phyloP scores from a whole-genome alignment of 140 eudicot species.

The Senecio squalidus region DNA sequence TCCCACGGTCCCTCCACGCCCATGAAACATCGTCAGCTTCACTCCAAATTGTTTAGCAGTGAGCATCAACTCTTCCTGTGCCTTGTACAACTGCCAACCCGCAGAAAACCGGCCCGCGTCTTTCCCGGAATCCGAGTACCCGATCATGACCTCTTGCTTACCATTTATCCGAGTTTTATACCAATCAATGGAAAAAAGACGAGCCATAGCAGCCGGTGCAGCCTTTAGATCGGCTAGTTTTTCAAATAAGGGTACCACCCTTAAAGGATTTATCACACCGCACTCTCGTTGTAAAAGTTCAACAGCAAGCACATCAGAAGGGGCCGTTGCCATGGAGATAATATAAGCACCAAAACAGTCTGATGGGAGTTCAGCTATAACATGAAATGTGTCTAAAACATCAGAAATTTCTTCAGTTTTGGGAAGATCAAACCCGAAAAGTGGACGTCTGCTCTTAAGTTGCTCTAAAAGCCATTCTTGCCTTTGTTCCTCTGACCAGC shows the following conservation, averaged over 20 bases:
- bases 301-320: constrained; percentile 88
- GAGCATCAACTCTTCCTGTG: constrained; percentile 64
- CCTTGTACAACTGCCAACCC: constrained; percentile 78
- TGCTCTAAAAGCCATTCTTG: constrained; percentile 86
- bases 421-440: constrained; percentile 69
- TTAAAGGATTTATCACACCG: constrained; percentile 49
- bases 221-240: constrained; percentile 75
- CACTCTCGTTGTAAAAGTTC: constrained; percentile 83
- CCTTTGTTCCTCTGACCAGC: constrained; percentile 65
- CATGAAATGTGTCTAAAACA: constrained; percentile 68
- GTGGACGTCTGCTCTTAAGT: constrained; percentile 70
- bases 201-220: constrained; percentile 70
- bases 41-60: constrained; percentile 66
- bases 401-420: constrained; percentile 74
- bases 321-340: constrained; percentile 85
- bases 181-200: constrained; percentile 82
- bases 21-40: constrained; percentile 89
- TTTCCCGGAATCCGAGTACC: constrained; percentile 87
- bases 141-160: constrained; percentile 89
- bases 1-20: constrained; percentile 88
- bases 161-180: constrained; percentile 59
- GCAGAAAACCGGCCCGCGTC: constrained; percentile 90
- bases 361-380: constrained; percentile 67
- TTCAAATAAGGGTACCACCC: constrained; percentile 79
- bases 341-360: constrained; percentile 79